Percentiles rank a stretch among this genome's conserved stretches.
Evolutionary conservation across 2,329 filamentous ascomycete genomes (phyloP).

Genomic region (Amauroascus verrucosus): DNA sequence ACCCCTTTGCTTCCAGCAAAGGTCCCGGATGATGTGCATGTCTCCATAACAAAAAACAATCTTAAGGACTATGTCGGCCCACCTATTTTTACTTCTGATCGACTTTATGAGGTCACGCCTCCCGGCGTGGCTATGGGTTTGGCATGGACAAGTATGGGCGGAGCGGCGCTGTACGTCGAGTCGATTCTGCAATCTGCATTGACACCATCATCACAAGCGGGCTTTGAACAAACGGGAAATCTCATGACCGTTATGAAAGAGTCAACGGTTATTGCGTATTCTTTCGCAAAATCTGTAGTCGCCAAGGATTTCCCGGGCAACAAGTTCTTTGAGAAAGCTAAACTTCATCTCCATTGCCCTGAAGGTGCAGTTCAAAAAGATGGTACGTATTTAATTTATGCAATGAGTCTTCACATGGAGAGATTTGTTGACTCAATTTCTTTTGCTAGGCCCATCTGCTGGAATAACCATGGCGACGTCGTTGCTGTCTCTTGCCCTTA

Average conservation of each 20-base stretch:
- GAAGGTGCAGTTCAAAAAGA: slow-evolving; percentile 96
- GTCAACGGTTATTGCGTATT: slow-evolving; percentile 89
- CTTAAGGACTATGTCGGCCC: slow-evolving; percentile 95
- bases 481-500: slow-evolving; percentile 71
- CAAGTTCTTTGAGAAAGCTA: slow-evolving; percentile 90
- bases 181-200: slow-evolving; percentile 84
- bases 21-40: slow-evolving; percentile 83
- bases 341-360: slow-evolving; percentile 89
- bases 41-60: slow-evolving; percentile 77
- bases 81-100: slow-evolving; percentile 88
- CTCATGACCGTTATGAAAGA: slow-evolving; percentile 97
- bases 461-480: slow-evolving; percentile 98
- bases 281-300: slow-evolving; percentile 83
- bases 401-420: neutral
- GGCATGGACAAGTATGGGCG: slow-evolving; percentile 95
- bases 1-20: slow-evolving; percentile 40
- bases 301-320: slow-evolving; percentile 79
- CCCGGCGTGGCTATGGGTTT: slow-evolving; percentile 95
- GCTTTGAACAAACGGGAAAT: slow-evolving; percentile 86
- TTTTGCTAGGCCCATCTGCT: slow-evolving; percentile 55
- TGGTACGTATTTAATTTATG: slow-evolving; percentile 36
- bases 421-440: slow-evolving; percentile 14
- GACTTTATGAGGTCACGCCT: slow-evolving; percentile 86
- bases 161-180: slow-evolving; percentile 92
- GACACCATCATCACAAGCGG: slow-evolving; percentile 60